Percentiles rank a stretch among this genome's conserved stretches.
Conservation (phyloP, 2,329 filamentous ascomycete genomes). For the Xenosphaeropsis pyriputrescens region DNA sequence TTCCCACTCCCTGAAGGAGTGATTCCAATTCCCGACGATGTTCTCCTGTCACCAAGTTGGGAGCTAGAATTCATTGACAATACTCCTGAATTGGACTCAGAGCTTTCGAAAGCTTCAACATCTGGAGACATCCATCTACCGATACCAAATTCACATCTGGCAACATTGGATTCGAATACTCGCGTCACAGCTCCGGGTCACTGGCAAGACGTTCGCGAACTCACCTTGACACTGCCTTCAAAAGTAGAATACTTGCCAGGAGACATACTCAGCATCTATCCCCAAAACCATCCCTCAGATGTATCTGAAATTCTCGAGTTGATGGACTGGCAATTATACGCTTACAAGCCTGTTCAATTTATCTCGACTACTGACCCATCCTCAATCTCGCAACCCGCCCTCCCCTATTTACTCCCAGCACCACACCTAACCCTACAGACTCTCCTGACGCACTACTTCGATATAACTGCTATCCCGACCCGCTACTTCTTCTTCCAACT, state of each 20-base stretch:
- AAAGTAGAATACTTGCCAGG: slow-evolving; percentile 44
- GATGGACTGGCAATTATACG: slow-evolving; percentile 64
- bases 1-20: slow-evolving; percentile 56
- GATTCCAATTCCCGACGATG: slow-evolving; percentile 57
- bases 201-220: slow-evolving; percentile 85
- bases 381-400: slow-evolving; percentile 18
- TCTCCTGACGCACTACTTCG: slow-evolving; percentile 69
- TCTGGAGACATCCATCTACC: slow-evolving; percentile 4
- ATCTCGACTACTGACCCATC: slow-evolving; percentile 15
- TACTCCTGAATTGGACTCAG: slow-evolving; percentile 1
- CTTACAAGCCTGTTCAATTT: slow-evolving; percentile 53
- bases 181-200: slow-evolving; percentile 63
- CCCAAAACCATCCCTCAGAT: slow-evolving; percentile 74
- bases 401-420: slow-evolving; percentile 20
- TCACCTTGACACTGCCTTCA: slow-evolving; percentile 43
- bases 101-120: neutral
- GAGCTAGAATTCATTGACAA: slow-evolving; percentile 28
- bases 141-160: slow-evolving; percentile 15
- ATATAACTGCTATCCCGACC: slow-evolving; percentile 79
- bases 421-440: slow-evolving; percentile 42
- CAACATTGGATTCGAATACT: slow-evolving; percentile 47
- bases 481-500: slow-evolving; percentile 74
- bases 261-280: slow-evolving; percentile 68
- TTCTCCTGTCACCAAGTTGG: slow-evolving; percentile 65
- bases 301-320: slow-evolving; percentile 64